phyloP scores from a whole-genome alignment of 23 red algal genomes.

The Gracilaria vermiculophylla region DNA sequence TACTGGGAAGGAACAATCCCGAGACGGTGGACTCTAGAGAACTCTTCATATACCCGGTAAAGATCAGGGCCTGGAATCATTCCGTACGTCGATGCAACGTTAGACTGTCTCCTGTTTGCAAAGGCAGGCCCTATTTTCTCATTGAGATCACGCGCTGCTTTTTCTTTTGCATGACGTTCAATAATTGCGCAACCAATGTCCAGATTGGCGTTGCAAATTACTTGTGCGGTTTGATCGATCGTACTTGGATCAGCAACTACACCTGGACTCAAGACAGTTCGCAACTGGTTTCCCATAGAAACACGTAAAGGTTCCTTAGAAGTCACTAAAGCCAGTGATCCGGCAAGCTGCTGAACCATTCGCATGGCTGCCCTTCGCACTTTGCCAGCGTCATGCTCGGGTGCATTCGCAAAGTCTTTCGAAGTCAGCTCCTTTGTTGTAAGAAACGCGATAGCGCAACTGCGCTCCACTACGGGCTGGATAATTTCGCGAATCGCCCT shows the following conservation, averaged over 20 bases:
- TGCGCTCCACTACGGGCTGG: conserved; percentile 94
- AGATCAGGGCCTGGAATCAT: conserved; percentile 37
- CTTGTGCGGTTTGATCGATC: conserved; percentile 91
- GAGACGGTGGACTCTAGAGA: conserved; percentile 24
- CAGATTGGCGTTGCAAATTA: conserved; percentile 86
- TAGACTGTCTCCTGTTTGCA: conserved; percentile 36
- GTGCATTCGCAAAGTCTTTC: conserved; percentile 87
- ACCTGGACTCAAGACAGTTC: conserved; percentile 52
- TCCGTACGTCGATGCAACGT: conserved; percentile 19
- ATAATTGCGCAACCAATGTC: conserved; percentile 94
- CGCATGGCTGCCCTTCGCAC: conserved; percentile 69
- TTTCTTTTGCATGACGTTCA: conserved; percentile 86
- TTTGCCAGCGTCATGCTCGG: conserved; percentile 40
- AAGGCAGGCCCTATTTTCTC: conserved; percentile 67
- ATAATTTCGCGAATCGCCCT: conserved; percentile 96
- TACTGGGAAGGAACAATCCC: conserved; percentile 10
- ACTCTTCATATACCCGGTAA: conserved; percentile 68
- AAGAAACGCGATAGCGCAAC: conserved; percentile 78
- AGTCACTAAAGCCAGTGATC: conserved; percentile 91
- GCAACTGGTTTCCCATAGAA: conserved; percentile 86
- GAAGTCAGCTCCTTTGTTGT: conserved; percentile 92
- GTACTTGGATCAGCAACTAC: conserved; percentile 59
- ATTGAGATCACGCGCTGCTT: conserved; percentile 67
- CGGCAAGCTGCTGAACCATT: conserved; percentile 92
- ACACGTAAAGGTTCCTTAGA: conserved; percentile 93